Evolutionary conservation across 371 early-diverging fungal genomes (phyloP), one percentile per base, ranked within the genome.

Genomic region (Mortierella polycephala): DNA sequence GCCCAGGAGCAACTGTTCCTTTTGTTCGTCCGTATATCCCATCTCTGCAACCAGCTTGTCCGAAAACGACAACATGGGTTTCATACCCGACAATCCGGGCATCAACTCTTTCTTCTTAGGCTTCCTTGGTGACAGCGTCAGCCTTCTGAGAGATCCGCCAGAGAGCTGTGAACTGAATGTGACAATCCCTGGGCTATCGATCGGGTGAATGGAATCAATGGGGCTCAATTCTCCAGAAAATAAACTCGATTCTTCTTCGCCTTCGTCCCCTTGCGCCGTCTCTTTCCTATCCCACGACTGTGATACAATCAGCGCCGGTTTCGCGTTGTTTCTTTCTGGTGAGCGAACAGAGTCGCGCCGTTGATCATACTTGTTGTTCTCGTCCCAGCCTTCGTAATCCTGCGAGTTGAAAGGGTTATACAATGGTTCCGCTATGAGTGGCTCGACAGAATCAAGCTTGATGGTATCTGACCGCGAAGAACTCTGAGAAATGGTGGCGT

Each of bases 91-190:
- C 14, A 62, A 60, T 14, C 62, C 57, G 1, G 44, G 41, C 1
- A 42, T 23, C 0, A 62, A 9, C 9, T 64, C 74, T 16, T 60
- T 56, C 39, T 52, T 50, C 21, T 64, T 74, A 12, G 52, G 44
- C 16, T 75, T 75, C 62, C 70, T 51, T 23, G 75, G 75, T 11
- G 75, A 75, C 11, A 75, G 37, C 8, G 75, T 55, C n/a, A 65
- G 47, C 30, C 75, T 60, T 49, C 75, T 51, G 7, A 69, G 59
- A 0, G 70, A 62, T 56, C 70, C 75, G 20, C 70, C 66, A 20
- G 75, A 75, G 9, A 53, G 37, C 37, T 69, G 66, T 1, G 70
- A 62, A 7, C 67, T 62, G 39, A 52, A 73, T 16, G 62, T 30
- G 51, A 70, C 45, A 14, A 64, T 30, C 0, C 53, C 67, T 3